phyloP scores from a whole-genome alignment of 495 filamentous ascomycete species.

The Bacidia rubella region DNA sequence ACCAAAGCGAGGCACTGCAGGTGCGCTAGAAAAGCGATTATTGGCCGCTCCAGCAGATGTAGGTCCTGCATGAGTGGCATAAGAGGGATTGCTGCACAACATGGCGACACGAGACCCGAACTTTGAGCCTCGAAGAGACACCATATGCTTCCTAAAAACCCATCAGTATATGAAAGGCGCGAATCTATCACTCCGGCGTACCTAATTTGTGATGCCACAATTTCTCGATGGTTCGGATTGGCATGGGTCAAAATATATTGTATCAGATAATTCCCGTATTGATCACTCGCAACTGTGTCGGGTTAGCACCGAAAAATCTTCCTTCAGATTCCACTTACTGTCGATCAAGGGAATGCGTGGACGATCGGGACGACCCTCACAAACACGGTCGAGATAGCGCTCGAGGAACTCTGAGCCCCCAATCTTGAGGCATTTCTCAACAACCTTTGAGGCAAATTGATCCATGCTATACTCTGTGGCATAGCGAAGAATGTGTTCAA shows the following conservation, averaged over 20 bases:
- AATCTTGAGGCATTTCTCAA: constrained; percentile 98
- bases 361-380: constrained; percentile 77
- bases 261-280: constrained; percentile 96
- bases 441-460: constrained; percentile 96
- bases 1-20: constrained; percentile 33
- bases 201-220: constrained; percentile 86
- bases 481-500: constrained; percentile 88
- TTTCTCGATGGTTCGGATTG: constrained; percentile 72
- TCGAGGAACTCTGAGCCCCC: constrained; percentile 80
- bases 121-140: constrained; percentile 93
- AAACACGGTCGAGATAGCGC: constrained; percentile 86
- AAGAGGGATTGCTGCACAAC: constrained; percentile 91
- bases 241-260: constrained; percentile 91
- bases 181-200: constrained; percentile 18
- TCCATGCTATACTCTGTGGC: constrained; percentile 97
- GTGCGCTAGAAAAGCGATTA: constrained; percentile 42
- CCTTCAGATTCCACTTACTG: constrained; percentile 37
- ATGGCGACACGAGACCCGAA: constrained; percentile 97
- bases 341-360: constrained; percentile 96
- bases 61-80: constrained; percentile 55
- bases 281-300: constrained; percentile 70
- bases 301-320: constrained; percentile 20
- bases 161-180: constrained; percentile 7
- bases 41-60: constrained; percentile 59
- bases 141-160: constrained; percentile 76